Percentiles rank a stretch among this genome's conserved stretches.
Conservation (phyloP, 176 grass and related monocot species). For the Ensete glaucum region DNA sequence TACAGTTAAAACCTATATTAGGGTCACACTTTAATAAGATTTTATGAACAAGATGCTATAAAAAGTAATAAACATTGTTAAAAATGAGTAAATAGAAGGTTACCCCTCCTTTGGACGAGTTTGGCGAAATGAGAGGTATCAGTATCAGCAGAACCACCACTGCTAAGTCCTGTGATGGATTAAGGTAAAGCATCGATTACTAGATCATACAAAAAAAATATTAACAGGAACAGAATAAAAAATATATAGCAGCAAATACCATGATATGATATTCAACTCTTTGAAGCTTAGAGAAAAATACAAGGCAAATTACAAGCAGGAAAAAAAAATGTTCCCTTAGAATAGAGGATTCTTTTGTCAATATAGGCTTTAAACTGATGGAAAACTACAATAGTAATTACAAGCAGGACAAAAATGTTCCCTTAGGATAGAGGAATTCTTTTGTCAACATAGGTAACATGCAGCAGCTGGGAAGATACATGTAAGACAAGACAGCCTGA, state of each 20-base stretch:
- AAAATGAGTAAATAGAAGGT: slow-evolving; percentile 32
- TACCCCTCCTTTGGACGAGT: slow-evolving; percentile 99
- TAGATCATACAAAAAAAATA: slow-evolving; percentile 5
- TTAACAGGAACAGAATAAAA: background rate
- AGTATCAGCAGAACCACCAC: slow-evolving; percentile 96
- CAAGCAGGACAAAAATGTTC: no score
- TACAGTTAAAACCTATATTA: background rate
- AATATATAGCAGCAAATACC: background rate
- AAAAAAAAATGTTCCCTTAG: no score
- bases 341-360: no score
- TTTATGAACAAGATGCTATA: background rate
- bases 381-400: background rate
- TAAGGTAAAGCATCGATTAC: slow-evolving; percentile 9
- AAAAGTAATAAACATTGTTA: background rate
- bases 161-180: slow-evolving; percentile 65
- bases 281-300: background rate
- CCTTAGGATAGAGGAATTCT: background rate
- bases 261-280: background rate
- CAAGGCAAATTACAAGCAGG: background rate
- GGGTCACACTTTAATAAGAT: background rate
- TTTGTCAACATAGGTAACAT: background rate
- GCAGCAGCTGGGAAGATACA: no score
- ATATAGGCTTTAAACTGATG: background rate
- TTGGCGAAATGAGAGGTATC: slow-evolving; percentile 95
- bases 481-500: background rate